Percentiles rank a stretch among this genome's conserved stretches.
Conservation (phyloP, 257 asterid species). For the Nicotiana benthamiana region DNA sequence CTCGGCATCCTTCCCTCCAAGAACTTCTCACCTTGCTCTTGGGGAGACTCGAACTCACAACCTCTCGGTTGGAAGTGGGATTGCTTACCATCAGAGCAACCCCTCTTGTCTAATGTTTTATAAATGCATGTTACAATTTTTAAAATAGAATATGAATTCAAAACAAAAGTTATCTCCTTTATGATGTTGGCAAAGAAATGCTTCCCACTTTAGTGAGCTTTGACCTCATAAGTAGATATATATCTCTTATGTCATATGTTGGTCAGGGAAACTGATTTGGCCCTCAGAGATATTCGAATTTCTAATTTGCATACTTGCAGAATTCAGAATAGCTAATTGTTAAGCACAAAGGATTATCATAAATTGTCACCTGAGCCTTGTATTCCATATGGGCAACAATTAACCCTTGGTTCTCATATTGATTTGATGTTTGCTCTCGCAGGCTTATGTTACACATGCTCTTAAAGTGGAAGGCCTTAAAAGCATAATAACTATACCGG, state of each 20-base stretch:
- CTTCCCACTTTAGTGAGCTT: neutral
- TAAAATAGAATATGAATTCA: neutral
- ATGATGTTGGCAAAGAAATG: neutral
- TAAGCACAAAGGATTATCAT: neutral
- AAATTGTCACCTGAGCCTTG: neutral
- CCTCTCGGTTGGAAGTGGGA: too few relatives aligned
- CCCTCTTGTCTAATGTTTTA: neutral
- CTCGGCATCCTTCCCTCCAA: too few relatives aligned
- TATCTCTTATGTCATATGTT: neutral
- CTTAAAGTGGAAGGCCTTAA: slow-evolving; percentile 89
- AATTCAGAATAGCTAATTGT: neutral
- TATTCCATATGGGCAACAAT: neutral
- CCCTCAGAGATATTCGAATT: neutral
- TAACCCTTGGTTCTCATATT: neutral
- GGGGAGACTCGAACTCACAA: too few relatives aligned
- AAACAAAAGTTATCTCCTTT: neutral
- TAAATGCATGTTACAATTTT: neutral
- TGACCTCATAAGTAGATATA: neutral
- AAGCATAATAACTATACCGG: slow-evolving; percentile 72
- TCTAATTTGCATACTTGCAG: neutral
- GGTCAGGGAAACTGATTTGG: neutral
- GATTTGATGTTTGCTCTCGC: slow-evolving; percentile 22
- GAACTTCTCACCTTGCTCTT: too few relatives aligned
- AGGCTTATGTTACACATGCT: slow-evolving; percentile 84
- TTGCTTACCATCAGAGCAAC: too few relatives aligned